phyloP scores from a whole-genome alignment of 106 monocot genomes.

The Narthecium ossifragum region DNA sequence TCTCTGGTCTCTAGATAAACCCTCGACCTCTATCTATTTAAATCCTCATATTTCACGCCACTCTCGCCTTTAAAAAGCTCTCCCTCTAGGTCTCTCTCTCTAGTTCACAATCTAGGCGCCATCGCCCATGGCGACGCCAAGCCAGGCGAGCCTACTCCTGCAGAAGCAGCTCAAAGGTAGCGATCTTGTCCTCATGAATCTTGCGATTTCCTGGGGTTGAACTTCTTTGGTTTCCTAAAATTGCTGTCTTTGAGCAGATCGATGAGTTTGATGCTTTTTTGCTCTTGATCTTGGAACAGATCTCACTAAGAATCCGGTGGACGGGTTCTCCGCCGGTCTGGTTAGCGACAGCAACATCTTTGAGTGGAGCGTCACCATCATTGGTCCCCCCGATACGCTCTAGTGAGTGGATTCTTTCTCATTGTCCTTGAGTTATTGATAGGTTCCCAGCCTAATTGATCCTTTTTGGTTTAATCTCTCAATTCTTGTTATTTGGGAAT shows the following conservation, averaged over 20 bases:
- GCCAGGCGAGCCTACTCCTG: constrained; percentile 51
- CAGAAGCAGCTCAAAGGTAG: constrained; percentile 54
- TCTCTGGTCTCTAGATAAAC: no score
- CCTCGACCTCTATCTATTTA: no score
- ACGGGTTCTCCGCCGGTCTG: constrained; percentile 79
- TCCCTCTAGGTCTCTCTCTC: no score
- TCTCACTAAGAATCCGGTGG: constrained; percentile 62
- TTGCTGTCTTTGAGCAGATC: background rate
- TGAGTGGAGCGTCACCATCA: constrained; percentile 75
- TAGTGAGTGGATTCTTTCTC: constrained; percentile 42
- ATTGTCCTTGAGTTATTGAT: background rate
- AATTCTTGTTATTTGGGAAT: no score
- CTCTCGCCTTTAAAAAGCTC: no score
- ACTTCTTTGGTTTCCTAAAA: background rate
- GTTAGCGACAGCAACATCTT: constrained; percentile 65
- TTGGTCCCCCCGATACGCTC: constrained; percentile 68
- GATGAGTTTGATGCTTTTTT: background rate
- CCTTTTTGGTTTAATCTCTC: no score
- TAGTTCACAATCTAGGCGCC: no score
- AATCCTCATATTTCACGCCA: no score
- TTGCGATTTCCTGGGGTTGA: background rate
- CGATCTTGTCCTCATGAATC: background rate
- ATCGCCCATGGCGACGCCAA: constrained; percentile 22
- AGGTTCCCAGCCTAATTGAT: no score
- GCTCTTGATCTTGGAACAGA: constrained; percentile 26